Conservation (phyloP, 768 basidiomycete species). For the Phanerochaete carnosa region DNA sequence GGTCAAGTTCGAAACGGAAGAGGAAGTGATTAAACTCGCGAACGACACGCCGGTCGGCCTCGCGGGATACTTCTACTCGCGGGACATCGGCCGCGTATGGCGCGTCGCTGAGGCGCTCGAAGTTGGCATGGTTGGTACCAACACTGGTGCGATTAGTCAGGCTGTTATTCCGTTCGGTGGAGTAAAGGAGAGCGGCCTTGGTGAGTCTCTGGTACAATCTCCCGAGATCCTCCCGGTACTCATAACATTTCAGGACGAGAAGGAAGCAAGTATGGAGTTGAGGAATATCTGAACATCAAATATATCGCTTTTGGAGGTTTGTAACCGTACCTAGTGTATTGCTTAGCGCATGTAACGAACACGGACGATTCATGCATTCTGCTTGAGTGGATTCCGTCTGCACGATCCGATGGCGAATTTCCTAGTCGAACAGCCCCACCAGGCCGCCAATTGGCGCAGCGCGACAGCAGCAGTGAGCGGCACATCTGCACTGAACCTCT, state of each 20-base stretch:
- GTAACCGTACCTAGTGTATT: constrained; percentile 17
- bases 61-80: constrained; percentile 91
- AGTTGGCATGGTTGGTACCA: constrained; percentile 89
- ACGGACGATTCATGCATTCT: neutral
- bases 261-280: constrained; percentile 79
- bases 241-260: constrained; percentile 55
- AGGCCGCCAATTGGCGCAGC: too few species aligned
- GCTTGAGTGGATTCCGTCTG: neutral
- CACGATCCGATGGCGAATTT: neutral
- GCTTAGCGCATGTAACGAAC: neutral
- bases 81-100: constrained; percentile 88
- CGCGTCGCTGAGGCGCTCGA: constrained; percentile 92
- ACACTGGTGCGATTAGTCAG: constrained; percentile 77
- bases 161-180: constrained; percentile 87
- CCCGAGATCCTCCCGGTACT: constrained; percentile 8
- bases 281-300: constrained; percentile 84
- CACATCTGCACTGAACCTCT: too few species aligned
- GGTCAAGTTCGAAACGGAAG: constrained; percentile 89
- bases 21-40: constrained; percentile 83
- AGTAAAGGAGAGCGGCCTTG: constrained; percentile 83
- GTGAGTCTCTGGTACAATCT: constrained; percentile 27
- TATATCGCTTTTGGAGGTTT: constrained; percentile 79
- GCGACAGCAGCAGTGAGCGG: too few species aligned
- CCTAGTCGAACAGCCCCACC: too few species aligned
- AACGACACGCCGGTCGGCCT: constrained; percentile 83